These are phyloP conservation scores for Coelastrella sp. DNA, from an alignment of 139 green algal species.

Conservation along the genomic window DNA sequence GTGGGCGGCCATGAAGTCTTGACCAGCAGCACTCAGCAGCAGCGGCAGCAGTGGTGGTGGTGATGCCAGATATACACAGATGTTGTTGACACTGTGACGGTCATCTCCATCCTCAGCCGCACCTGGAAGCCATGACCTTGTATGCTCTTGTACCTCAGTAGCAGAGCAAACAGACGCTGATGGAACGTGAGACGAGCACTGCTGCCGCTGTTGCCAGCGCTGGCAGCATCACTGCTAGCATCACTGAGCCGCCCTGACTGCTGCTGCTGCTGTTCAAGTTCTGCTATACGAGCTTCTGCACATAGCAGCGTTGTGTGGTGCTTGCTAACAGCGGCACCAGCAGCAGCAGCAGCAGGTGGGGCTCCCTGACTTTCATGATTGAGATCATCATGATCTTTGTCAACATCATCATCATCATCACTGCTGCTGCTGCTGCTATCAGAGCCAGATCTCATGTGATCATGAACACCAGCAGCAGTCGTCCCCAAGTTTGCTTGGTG, in stretches of 20 bases:
- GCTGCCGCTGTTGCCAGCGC: background rate
- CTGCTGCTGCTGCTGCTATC: background rate
- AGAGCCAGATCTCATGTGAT: background rate
- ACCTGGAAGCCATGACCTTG: conserved; percentile 46
- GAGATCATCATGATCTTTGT: background rate
- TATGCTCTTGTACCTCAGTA: conserved; percentile 41
- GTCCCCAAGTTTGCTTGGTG: background rate
- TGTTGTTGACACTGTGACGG: no score
- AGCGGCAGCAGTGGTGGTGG: no score
- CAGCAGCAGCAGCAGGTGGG: background rate
- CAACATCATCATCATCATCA: background rate
- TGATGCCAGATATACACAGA: no score
- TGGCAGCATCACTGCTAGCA: background rate
- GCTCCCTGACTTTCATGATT: background rate
- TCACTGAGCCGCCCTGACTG: background rate
- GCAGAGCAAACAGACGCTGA: background rate
- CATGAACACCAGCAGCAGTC: background rate
- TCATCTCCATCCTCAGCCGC: no score
- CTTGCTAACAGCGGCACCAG: background rate
- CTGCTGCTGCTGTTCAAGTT: conserved; percentile 17
- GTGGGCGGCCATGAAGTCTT: no score
- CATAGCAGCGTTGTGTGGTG: background rate
- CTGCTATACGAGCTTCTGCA: conserved; percentile 23
- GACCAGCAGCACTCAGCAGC: no score
- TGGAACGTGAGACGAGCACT: background rate